A percentile compares a stretch with the other conserved stretches of the same genome.
These are phyloP conservation scores for Penicillium sp. DNA, from an alignment of 2,329 filamentous ascomycete species.

Conservation along the genomic window DNA sequence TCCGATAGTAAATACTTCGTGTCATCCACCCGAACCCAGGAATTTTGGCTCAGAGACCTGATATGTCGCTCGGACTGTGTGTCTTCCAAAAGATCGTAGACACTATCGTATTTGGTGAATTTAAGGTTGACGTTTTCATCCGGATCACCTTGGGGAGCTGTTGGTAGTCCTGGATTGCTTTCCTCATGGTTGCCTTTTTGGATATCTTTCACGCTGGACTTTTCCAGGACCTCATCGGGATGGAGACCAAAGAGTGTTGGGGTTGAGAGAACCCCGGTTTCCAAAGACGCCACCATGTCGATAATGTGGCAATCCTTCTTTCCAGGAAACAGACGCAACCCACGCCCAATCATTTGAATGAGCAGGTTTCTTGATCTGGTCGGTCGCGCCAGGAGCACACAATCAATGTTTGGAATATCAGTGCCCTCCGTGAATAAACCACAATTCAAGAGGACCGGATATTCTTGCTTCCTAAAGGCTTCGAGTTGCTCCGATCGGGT, in stretches of 20 bases:
- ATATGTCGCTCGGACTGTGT: slow-evolving; percentile 77
- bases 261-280: slow-evolving; percentile 81
- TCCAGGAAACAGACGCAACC: slow-evolving; percentile 75
- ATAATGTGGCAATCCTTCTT: slow-evolving; percentile 93
- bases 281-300: slow-evolving; percentile 87
- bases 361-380: slow-evolving; percentile 91
- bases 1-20: slow-evolving; percentile 70
- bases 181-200: slow-evolving; percentile 46
- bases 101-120: slow-evolving; percentile 87
- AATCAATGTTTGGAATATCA: slow-evolving; percentile 96
- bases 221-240: slow-evolving; percentile 71
- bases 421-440: slow-evolving; percentile 97
- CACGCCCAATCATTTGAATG: slow-evolving; percentile 96
- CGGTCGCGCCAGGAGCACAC: slow-evolving; percentile 80
- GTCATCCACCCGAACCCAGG: slow-evolving; percentile 79
- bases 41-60: slow-evolving; percentile 67
- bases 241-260: slow-evolving; percentile 93
- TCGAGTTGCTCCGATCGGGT: slow-evolving; percentile 69
- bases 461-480: slow-evolving; percentile 72
- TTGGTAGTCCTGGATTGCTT: neutral
- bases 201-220: slow-evolving; percentile 65
- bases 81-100: slow-evolving; percentile 88
- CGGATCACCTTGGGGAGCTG: slow-evolving; percentile 25
- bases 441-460: slow-evolving; percentile 88
- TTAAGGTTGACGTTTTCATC: slow-evolving; percentile 56